A percentile compares a stretch with the other conserved stretches of the same genome.
These are phyloP conservation scores for Hortiboletus campestris DNA, from an alignment of 768 basidiomycete species.

Conservation along the genomic window DNA sequence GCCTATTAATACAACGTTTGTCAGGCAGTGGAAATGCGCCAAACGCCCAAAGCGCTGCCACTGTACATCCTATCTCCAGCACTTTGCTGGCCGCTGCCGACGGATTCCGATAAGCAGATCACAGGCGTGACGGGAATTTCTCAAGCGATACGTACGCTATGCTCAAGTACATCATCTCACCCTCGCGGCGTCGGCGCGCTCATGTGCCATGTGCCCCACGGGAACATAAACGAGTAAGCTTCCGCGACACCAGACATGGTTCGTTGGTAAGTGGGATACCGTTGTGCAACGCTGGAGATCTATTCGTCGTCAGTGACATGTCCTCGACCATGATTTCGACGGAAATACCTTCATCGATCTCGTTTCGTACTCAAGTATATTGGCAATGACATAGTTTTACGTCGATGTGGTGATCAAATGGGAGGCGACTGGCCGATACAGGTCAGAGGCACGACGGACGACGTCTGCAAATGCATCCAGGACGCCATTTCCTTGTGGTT, in stretches of 20 bases:
- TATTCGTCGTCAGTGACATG: not conserved
- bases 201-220: slow-evolving; percentile 1
- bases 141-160: too few relatives aligned
- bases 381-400: slow-evolving; percentile 35
- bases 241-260: slow-evolving; percentile 35
- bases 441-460: slow-evolving; percentile 27
- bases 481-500: slow-evolving; percentile 29
- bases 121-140: too few relatives aligned
- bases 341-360: slow-evolving; percentile 25
- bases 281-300: slow-evolving; percentile 24
- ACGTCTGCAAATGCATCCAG: slow-evolving; percentile 36
- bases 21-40: too few relatives aligned
- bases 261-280: slow-evolving; percentile 28
- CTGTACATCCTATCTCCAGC: too few relatives aligned
- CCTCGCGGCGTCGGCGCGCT: too few relatives aligned
- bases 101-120: too few relatives aligned
- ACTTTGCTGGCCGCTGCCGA: too few relatives aligned
- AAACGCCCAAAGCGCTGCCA: too few relatives aligned
- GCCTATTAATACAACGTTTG: too few relatives aligned
- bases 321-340: not conserved
- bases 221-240: slow-evolving; percentile 38
- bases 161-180: too few relatives aligned
- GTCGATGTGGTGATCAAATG: slow-evolving; percentile 38
- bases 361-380: slow-evolving; percentile 33
- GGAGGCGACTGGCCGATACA: slow-evolving; percentile 30